Conservation (phyloP, 1,284 basidiomycete species). For the Sanghuangporus baumii region DNA sequence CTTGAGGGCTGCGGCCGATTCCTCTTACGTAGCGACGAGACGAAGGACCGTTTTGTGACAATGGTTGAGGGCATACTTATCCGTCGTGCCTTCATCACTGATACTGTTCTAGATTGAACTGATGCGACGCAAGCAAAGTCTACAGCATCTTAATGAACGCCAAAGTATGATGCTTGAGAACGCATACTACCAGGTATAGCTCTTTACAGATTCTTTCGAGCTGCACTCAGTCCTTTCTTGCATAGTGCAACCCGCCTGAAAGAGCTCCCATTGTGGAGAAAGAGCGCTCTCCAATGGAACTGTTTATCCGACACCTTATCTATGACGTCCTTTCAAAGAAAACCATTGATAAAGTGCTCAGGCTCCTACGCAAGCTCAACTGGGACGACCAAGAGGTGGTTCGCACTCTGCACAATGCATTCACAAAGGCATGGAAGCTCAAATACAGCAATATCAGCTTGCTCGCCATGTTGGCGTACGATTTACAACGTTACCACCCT, state of each 20-base stretch:
- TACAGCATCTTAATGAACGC: slow-evolving; percentile 88
- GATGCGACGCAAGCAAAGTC: slow-evolving; percentile 89
- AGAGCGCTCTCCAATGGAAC: slow-evolving; percentile 81
- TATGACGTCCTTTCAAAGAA: slow-evolving; percentile 88
- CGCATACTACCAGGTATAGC: slow-evolving; percentile 88
- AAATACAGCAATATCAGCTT: slow-evolving; percentile 88
- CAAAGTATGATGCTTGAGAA: slow-evolving; percentile 92
- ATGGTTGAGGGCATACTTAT: slow-evolving; percentile 47
- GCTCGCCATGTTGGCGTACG: slow-evolving; percentile 92
- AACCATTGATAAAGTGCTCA: slow-evolving; percentile 90
- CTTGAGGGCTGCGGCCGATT: slow-evolving; percentile 95
- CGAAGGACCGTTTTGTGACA: slow-evolving; percentile 75
- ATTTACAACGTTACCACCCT: slow-evolving; percentile 88
- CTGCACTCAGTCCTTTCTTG: neutral
- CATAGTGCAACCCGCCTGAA: slow-evolving; percentile 94
- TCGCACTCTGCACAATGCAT: slow-evolving; percentile 66
- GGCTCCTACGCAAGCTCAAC: slow-evolving; percentile 87
- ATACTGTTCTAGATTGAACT: slow-evolving; percentile 68
- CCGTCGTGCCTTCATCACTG: slow-evolving; percentile 22
- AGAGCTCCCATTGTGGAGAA: slow-evolving; percentile 82
- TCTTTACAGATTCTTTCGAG: slow-evolving; percentile 16
- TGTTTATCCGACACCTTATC: slow-evolving; percentile 90
- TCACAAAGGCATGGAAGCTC: slow-evolving; percentile 96
- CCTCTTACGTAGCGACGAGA: slow-evolving; percentile 83
- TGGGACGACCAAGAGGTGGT: slow-evolving; percentile 77